These are phyloP conservation scores for Chrysosporium keratinophilum DNA, from an alignment of 2,329 filamentous ascomycete genomes.

Conservation along the genomic window DNA sequence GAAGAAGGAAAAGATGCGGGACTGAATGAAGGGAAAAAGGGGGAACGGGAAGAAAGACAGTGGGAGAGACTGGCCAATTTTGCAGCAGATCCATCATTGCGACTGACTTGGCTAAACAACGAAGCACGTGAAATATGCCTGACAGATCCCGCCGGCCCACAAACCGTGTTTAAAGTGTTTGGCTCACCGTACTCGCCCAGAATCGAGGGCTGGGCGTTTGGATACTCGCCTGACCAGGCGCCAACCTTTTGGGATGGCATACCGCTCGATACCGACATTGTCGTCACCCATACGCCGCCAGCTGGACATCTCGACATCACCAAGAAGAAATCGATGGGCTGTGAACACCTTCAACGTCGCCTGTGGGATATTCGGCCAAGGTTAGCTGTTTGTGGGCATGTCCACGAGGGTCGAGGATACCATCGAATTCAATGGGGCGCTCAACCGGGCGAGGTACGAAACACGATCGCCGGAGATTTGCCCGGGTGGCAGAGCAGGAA, in stretches of 20 bases:
- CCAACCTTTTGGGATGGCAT: slow-evolving; percentile 42
- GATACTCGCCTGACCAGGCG: slow-evolving; percentile 33
- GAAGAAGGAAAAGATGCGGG: no score
- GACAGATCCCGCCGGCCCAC: slow-evolving; percentile 36
- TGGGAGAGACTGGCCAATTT: not conserved
- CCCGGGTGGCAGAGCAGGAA: slow-evolving; percentile 44
- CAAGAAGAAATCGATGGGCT: slow-evolving; percentile 36
- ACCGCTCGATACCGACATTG: slow-evolving; percentile 42
- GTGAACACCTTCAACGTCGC: slow-evolving; percentile 36
- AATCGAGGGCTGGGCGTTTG: slow-evolving; percentile 45
- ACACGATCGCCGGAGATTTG: slow-evolving; percentile 19
- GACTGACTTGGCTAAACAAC: slow-evolving; percentile 44
- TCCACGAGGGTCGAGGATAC: slow-evolving; percentile 47
- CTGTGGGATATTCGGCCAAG: slow-evolving; percentile 41
- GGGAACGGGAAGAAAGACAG: not conserved
- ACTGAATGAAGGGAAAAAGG: no score
- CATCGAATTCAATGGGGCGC: slow-evolving; percentile 41
- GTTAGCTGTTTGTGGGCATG: slow-evolving; percentile 49
- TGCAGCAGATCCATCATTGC: not conserved
- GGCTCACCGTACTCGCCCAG: slow-evolving; percentile 47
- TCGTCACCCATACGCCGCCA: slow-evolving; percentile 49
- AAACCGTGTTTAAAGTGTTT: slow-evolving; percentile 45
- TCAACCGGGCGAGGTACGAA: slow-evolving; percentile 12
- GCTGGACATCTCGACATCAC: slow-evolving; percentile 32
- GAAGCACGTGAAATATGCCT: slow-evolving; percentile 38